A percentile compares a stretch with the other conserved stretches of the same genome.
Evolutionary conservation across 2,329 filamentous ascomycete species (phyloP).

Genomic region (Diaporthe capsici): DNA sequence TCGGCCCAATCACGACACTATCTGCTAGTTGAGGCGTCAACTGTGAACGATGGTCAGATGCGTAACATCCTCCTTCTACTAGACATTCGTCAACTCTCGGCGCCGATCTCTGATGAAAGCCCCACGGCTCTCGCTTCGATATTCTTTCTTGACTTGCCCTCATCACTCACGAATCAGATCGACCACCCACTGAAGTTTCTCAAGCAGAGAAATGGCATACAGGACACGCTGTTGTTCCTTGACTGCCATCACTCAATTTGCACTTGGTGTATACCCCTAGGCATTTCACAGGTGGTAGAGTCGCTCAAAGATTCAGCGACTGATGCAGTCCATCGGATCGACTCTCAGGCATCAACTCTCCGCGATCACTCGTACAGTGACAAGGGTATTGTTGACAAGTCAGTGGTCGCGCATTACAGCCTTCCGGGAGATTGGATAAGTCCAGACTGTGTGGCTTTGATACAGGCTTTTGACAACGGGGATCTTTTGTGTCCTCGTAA

Average conservation of each 20-base stretch:
- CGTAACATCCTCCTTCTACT: neutral
- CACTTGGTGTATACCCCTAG: neutral
- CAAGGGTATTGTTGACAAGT: neutral
- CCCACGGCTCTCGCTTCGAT: neutral
- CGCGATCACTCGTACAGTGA: neutral
- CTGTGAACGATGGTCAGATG: neutral
- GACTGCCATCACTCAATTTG: neutral
- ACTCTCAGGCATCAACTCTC: neutral
- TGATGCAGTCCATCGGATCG: neutral
- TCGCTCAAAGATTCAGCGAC: neutral
- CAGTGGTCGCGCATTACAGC: neutral
- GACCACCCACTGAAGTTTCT: neutral
- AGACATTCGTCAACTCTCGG: neutral
- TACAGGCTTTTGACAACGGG: neutral
- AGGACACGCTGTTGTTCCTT: neutral
- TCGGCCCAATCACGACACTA: neutral
- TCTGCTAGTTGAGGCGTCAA: neutral
- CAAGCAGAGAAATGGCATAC: accelerated
- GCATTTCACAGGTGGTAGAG: neutral
- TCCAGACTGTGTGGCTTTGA: neutral
- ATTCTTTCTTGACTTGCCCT: neutral
- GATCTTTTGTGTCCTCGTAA: neutral
- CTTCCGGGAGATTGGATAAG: neutral
- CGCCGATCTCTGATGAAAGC: neutral
- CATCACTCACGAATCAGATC: neutral